phyloP scores from a whole-genome alignment of 305 asterid genomes.

The Plantago lanceolata region DNA sequence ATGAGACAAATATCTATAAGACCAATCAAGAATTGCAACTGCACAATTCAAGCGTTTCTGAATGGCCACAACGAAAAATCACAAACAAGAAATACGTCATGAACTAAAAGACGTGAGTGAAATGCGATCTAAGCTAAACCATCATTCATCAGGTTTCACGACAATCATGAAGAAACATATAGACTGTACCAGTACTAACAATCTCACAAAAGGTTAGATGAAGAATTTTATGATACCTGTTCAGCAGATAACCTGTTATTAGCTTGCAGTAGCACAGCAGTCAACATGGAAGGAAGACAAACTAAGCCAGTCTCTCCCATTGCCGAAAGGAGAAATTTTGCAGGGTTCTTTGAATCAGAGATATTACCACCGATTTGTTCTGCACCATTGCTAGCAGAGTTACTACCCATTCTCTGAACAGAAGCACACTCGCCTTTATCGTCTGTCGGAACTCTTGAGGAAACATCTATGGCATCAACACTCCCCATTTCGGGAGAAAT shows the following conservation, averaged over 20 bases:
- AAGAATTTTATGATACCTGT: slow-evolving; percentile 43
- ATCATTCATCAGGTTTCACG: too few relatives aligned
- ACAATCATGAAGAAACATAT: neutral
- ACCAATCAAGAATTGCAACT: too few relatives aligned
- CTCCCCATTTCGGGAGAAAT: slow-evolving; percentile 26
- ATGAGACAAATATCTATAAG: too few relatives aligned
- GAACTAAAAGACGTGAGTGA: too few relatives aligned
- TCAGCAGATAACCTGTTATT: slow-evolving; percentile 82
- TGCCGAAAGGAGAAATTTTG: slow-evolving; percentile 72
- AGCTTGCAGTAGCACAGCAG: slow-evolving; percentile 93
- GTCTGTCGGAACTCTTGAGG: slow-evolving; percentile 29
- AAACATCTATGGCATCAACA: slow-evolving; percentile 34
- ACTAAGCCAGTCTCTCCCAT: slow-evolving; percentile 91
- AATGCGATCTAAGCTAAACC: too few relatives aligned
- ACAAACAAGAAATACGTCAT: too few relatives aligned
- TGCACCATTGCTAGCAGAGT: slow-evolving; percentile 27
- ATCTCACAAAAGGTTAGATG: neutral
- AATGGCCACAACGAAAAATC: too few relatives aligned
- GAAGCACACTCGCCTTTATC: slow-evolving; percentile 35
- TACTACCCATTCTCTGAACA: slow-evolving; percentile 43
- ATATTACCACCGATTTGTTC: slow-evolving; percentile 42
- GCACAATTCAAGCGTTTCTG: too few relatives aligned
- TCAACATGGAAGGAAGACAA: slow-evolving; percentile 96
- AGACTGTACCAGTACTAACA: slow-evolving; percentile 4
- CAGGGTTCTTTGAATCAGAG: slow-evolving; percentile 51